A percentile compares a stretch with the other conserved stretches of the same genome.
These are phyloP conservation scores for Pholiota molesta DNA, from an alignment of 768 basidiomycete genomes.

Conservation along the genomic window DNA sequence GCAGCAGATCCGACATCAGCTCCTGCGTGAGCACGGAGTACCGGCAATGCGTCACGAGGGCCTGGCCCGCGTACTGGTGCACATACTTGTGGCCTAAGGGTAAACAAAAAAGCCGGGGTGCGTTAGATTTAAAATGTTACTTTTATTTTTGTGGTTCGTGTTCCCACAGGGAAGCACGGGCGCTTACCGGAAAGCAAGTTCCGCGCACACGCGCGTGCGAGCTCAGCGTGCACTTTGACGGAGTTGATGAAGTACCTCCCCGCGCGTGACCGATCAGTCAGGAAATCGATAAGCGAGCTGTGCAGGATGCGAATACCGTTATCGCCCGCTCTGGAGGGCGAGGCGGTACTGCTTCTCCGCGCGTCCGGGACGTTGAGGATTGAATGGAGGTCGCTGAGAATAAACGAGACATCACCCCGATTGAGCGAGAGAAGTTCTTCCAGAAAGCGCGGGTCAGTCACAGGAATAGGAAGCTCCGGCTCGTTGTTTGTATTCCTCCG, in stretches of 20 bases:
- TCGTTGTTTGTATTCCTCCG: constrained; percentile 10
- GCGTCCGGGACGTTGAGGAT: constrained; percentile 29
- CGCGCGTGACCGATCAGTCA: constrained; percentile 29
- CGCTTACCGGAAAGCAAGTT: constrained; percentile 26
- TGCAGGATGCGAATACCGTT: constrained; percentile 28
- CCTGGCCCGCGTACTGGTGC: constrained; percentile 31
- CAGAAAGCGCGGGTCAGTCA: constrained; percentile 28
- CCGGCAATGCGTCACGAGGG: constrained; percentile 29
- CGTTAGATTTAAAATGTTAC: neutral
- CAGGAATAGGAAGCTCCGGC: constrained; percentile 25
- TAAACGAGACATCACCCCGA: constrained; percentile 28
- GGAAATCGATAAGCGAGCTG: constrained; percentile 29
- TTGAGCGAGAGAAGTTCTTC: constrained; percentile 28
- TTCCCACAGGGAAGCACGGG: neutral
- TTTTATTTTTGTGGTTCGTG: neutral
- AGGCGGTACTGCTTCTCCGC: constrained; percentile 5
- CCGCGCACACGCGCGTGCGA: constrained; percentile 27
- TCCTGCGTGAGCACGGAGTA: constrained; percentile 30
- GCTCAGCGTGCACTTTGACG: constrained; percentile 31
- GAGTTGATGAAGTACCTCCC: constrained; percentile 30
- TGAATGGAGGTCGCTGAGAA: constrained; percentile 27
- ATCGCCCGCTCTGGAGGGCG: constrained; percentile 16
- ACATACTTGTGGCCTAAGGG: constrained; percentile 26
- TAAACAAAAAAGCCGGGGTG: neutral
- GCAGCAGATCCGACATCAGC: constrained; percentile 22